Evolutionary conservation across 2,329 filamentous ascomycete genomes (phyloP), one percentile per base, ranked within the genome.

Genomic region (Mycogone perniciosa): DNA sequence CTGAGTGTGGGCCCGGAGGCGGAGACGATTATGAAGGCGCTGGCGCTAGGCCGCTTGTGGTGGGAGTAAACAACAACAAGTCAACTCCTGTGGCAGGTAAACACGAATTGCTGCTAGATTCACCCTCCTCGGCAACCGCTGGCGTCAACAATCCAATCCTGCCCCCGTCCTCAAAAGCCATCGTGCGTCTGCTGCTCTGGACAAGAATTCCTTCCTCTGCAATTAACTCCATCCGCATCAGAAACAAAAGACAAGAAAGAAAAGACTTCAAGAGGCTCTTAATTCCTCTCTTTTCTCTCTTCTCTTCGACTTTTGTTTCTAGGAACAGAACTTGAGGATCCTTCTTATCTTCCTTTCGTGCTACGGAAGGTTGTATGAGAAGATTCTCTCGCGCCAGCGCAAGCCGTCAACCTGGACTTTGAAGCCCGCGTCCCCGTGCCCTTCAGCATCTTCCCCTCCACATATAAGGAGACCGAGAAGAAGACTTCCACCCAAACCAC

Each of bases 401-500:
- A 87, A 85, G 84, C 86, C 86, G 89, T 79, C 89, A 96, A 89
- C 81, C 91, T 96, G 91, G 91, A 96, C 89, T 96, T 95, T 93
- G 91, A 96, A 88, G 90, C 91, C 78, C 88, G 90, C 77, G 88
- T 96, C 77, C 89, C 92, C 81, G 93, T 97, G 77, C 92, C 92
- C 79, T 95, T 96, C 85, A 96, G 90, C 88, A 88, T 96, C 87
- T 96, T 97, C 85, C 92, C 92, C 80, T 96, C 90, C 76, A 89
- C 90, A 76, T 97, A 96, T 83, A 84, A 87, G 72, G 79, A 78
- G 71, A 71, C 69, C 66, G 71, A 70, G 59, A 62, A 63, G 56
- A 65, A 71, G 59, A 78, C 76, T 67, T 74, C 65, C 58, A 76
- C 65, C 71, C 68, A 75, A 75, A 64, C 71, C 68, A 75, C 80